These are phyloP conservation scores for Dalbergia oliveri DNA, from an alignment of 306 rosid genomes.

Conservation along the genomic window DNA sequence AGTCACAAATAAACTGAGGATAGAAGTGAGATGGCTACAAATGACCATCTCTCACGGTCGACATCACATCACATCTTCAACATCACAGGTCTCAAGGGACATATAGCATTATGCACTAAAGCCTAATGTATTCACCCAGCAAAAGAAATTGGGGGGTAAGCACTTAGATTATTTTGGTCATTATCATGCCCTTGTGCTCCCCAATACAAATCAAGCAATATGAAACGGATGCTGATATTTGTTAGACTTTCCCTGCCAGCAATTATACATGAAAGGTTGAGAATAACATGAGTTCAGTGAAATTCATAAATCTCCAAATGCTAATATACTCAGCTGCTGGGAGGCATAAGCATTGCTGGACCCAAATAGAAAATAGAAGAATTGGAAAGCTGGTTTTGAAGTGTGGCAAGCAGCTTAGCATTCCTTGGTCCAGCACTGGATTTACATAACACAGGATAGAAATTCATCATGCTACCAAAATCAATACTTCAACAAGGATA, in stretches of 20 bases:
- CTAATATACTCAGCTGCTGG: slow-evolving; percentile 33
- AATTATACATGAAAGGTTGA: slow-evolving; percentile 42
- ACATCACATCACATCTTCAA: slow-evolving; percentile 3
- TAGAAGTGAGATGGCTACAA: slow-evolving; percentile 16
- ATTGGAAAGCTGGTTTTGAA: slow-evolving; percentile 40
- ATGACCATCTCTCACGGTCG: not conserved
- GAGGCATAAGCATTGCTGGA: slow-evolving; percentile 34
- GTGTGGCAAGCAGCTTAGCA: slow-evolving; percentile 42
- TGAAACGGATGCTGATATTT: slow-evolving; percentile 36
- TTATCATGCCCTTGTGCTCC: slow-evolving; percentile 22
- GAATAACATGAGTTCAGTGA: slow-evolving; percentile 37
- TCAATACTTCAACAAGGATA: slow-evolving; percentile 7
- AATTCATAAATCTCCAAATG: slow-evolving; percentile 41
- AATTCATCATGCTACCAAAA: slow-evolving; percentile 33
- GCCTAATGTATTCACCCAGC: not conserved
- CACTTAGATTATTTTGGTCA: slow-evolving; percentile 18
- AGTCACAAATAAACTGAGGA: not conserved
- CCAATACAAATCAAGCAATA: slow-evolving; percentile 31
- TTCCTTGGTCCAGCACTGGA: slow-evolving; percentile 43
- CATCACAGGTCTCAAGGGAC: not conserved
- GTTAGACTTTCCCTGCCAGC: slow-evolving; percentile 42
- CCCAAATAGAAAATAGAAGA: slow-evolving; percentile 32
- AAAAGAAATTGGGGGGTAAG: slow-evolving; percentile 1
- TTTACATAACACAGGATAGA: slow-evolving; percentile 39
- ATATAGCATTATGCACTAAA: slow-evolving; percentile 3